These are phyloP conservation scores for Talaromyces sp. DNA, from an alignment of 2,329 filamentous ascomycete species.

Conservation along the genomic window DNA sequence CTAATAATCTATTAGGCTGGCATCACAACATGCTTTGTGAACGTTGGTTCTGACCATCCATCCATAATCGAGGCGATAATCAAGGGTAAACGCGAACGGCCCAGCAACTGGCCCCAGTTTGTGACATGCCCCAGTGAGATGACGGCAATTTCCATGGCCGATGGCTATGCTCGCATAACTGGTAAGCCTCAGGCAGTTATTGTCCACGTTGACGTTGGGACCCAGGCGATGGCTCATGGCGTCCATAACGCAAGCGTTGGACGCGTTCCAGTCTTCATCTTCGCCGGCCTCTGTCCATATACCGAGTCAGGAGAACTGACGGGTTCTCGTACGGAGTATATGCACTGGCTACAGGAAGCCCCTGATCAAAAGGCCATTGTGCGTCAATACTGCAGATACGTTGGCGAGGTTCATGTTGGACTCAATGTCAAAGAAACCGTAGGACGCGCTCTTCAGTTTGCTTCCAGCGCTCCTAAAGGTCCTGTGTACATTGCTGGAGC, in stretches of 20 bases:
- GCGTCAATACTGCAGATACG: conserved; percentile 73
- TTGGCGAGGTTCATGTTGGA: conserved; percentile 72
- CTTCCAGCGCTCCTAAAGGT: conserved; percentile 64
- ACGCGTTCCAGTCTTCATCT: conserved; percentile 65
- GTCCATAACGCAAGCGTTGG: conserved; percentile 69
- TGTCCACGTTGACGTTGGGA: conserved; percentile 73
- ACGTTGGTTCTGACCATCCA: conserved; percentile 52
- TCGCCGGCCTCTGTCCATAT: conserved; percentile 67
- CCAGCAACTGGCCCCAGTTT: conserved; percentile 61
- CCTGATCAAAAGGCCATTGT: conserved; percentile 71
- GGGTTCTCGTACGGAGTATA: conserved; percentile 68
- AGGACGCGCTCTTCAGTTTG: conserved; percentile 72
- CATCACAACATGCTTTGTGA: conserved; percentile 30
- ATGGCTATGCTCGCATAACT: conserved; percentile 68
- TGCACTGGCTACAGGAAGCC: conserved; percentile 75
- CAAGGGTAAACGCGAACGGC: conserved; percentile 62
- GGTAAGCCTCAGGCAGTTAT: conserved; percentile 64
- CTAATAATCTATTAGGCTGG: conserved; percentile 15
- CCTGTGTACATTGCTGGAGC: conserved; percentile 72
- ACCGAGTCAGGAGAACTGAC: conserved; percentile 68
- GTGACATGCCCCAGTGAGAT: conserved; percentile 78
- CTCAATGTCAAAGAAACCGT: conserved; percentile 80
- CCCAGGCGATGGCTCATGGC: conserved; percentile 66
- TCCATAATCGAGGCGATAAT: conserved; percentile 73
- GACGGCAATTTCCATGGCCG: conserved; percentile 75